phyloP scores from a whole-genome alignment of 2,329 filamentous ascomycete genomes.

The Cadophora luteo-olivacea region DNA sequence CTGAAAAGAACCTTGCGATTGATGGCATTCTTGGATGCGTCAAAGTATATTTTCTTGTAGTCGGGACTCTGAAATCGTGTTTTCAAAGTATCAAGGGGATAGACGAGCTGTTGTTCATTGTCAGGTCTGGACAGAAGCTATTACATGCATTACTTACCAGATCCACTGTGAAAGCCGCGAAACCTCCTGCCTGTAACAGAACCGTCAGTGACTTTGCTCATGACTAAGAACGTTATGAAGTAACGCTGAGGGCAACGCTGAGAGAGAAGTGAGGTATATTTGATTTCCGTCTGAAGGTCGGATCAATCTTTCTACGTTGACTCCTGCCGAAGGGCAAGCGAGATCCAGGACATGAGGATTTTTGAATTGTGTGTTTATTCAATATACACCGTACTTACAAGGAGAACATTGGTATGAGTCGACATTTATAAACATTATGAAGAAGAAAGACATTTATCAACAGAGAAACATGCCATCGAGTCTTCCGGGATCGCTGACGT shows the following conservation, averaged over 20 bases:
- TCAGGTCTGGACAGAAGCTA: not conserved
- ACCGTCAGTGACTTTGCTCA: not conserved
- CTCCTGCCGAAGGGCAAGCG: not conserved
- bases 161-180: conserved; percentile 71
- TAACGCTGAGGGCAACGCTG: too few species aligned
- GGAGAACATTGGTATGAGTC: conserved; percentile 60
- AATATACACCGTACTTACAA: conserved; percentile 51
- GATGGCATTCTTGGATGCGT: conserved; percentile 60
- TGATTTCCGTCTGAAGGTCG: too few species aligned
- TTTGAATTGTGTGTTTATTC: not conserved
- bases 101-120: conserved; percentile 59
- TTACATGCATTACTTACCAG: conserved; percentile 1
- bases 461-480: not conserved
- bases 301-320: too few species aligned
- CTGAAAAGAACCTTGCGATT: conserved; percentile 65
- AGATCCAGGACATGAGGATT: not conserved
- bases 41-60: conserved; percentile 70
- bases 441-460: conserved; percentile 2
- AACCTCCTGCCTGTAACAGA: conserved; percentile 72
- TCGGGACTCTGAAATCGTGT: conserved; percentile 83
- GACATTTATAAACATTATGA: conserved; percentile 48
- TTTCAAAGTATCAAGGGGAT: conserved; percentile 86
- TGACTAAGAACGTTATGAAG: too few species aligned
- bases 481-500: conserved; percentile 16
- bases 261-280: too few species aligned